Evolutionary conservation across 257 asterid genomes (phyloP).

Genomic region (Penstemon newberryi): DNA sequence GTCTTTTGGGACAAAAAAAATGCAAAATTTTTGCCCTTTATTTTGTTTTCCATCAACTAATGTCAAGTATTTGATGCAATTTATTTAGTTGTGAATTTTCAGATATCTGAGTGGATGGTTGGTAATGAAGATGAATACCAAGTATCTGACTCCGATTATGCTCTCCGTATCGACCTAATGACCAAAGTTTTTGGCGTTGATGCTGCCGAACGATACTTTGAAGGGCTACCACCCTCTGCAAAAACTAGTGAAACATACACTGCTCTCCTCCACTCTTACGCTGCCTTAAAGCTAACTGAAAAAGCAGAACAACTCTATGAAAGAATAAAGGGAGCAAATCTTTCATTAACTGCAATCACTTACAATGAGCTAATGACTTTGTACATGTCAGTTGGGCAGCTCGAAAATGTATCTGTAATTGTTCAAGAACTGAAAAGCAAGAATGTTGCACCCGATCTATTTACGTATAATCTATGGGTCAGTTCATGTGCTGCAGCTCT

Average conservation of each 20-base stretch:
- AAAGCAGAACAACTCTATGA: slow-evolving; percentile 73
- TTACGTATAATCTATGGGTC: slow-evolving; percentile 78
- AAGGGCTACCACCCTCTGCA: slow-evolving; percentile 57
- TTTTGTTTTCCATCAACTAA: slow-evolving; percentile 8
- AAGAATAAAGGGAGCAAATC: slow-evolving; percentile 58
- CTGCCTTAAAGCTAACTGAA: slow-evolving; percentile 56
- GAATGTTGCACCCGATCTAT: slow-evolving; percentile 62
- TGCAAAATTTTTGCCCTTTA: neutral
- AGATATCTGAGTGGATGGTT: slow-evolving; percentile 96
- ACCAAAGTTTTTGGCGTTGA: slow-evolving; percentile 87
- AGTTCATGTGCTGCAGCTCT: slow-evolving; percentile 84
- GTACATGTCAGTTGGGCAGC: slow-evolving; percentile 78
- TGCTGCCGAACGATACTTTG: slow-evolving; percentile 92
- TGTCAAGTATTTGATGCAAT: slow-evolving; percentile 23
- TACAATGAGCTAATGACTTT: slow-evolving; percentile 92
- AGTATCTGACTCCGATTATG: slow-evolving; percentile 74
- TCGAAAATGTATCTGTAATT: slow-evolving; percentile 63
- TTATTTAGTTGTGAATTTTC: slow-evolving; percentile 32
- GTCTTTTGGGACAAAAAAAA: too few species aligned
- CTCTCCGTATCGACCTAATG: slow-evolving; percentile 80
- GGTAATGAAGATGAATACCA: slow-evolving; percentile 54
- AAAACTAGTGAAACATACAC: slow-evolving; percentile 88
- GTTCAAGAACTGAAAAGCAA: slow-evolving; percentile 65
- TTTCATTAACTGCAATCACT: slow-evolving; percentile 66
- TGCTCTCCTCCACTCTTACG: slow-evolving; percentile 90